Conservation (phyloP, 75 land plant genomes). For the Cupressus sempervirens region DNA sequence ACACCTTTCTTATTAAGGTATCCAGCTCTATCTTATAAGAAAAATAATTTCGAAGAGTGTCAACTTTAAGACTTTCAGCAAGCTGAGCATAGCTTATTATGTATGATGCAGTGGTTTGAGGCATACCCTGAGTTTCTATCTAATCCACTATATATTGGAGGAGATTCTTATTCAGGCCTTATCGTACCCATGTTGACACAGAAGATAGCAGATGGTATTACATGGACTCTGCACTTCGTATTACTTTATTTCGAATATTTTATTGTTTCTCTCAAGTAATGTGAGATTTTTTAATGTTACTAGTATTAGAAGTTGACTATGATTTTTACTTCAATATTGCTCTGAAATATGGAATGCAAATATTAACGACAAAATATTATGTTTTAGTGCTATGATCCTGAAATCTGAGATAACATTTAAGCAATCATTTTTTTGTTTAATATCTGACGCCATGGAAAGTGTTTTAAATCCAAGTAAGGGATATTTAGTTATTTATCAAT, state of each 20-base stretch:
- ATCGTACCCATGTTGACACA: constrained; percentile 43
- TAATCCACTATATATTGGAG: constrained; percentile 49
- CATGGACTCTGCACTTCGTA: neutral
- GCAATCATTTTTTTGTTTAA: neutral
- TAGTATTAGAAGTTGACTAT: neutral
- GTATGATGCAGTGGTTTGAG: constrained; percentile 52
- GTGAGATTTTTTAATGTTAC: neutral
- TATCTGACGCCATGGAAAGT: neutral
- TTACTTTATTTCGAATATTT: neutral
- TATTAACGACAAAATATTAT: neutral
- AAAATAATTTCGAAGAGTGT: neutral
- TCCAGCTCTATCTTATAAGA: neutral
- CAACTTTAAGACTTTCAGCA: neutral
- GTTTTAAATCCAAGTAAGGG: neutral
- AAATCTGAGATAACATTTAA: neutral
- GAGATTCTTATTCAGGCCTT: constrained; percentile 66
- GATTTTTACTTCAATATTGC: neutral
- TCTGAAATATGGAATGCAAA: neutral
- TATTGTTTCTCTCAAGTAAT: neutral
- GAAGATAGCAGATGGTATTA: constrained; percentile 42
- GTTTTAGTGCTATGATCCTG: neutral
- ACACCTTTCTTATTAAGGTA: constrained; percentile 59
- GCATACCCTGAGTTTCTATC: constrained; percentile 42
- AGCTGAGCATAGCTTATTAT: neutral
- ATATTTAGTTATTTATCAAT: no score